Base-by-base conservation (phyloP, 73 alveolate genomes). In the Paraurostyla sp. region DNA sequence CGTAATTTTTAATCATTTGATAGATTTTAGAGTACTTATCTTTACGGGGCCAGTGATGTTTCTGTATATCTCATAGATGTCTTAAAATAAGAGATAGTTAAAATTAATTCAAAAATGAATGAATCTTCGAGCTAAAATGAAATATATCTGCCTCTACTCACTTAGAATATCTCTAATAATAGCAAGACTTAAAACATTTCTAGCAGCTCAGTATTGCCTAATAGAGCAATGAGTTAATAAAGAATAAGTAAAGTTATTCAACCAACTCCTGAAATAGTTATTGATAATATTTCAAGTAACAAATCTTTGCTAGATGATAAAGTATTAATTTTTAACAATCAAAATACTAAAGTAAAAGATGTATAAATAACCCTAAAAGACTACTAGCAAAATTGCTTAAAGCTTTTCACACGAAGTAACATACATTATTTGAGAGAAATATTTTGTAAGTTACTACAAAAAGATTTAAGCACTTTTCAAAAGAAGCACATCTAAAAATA, bases 291-390 rank as follows among this genome's bases (percentile, higher is more conserved):
- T n/a, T n/a, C n/a, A n/a, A n/a, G n/a, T n/a, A n/a, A n/a, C n/a
- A n/a, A n/a, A n/a, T n/a, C n/a, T n/a, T n/a, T n/a, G n/a, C n/a
- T 52, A 52, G 49, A 59, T 25, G 82, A 65, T 36, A 38, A 30
- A 65, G 46, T 40, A 13, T 35, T 65, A 11, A 9, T 22, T 6
- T 40, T 38, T 65, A 65, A 65, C 11, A 58, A 58, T 15, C 33
- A 15, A 6, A 33, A 65, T 40, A 65, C 41, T 25, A 65, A 36
- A 38, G 11, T 65, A 65, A 11, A 38, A 65, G 82, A 65, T 15
- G n/a, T 65, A 40, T 9, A 38, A 13, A 38, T 1, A 35, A 32
- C 41, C 9, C 13, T 13, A 22, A 65, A 65, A 65, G 56, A 32
- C 58, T 30, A 65, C 25, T 22, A 65, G 25, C 2, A 22, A 2